A percentile compares a stretch with the other conserved stretches of the same genome.
phyloP scores from a whole-genome alignment of 2,329 filamentous ascomycete species.

The Claviceps africana region DNA sequence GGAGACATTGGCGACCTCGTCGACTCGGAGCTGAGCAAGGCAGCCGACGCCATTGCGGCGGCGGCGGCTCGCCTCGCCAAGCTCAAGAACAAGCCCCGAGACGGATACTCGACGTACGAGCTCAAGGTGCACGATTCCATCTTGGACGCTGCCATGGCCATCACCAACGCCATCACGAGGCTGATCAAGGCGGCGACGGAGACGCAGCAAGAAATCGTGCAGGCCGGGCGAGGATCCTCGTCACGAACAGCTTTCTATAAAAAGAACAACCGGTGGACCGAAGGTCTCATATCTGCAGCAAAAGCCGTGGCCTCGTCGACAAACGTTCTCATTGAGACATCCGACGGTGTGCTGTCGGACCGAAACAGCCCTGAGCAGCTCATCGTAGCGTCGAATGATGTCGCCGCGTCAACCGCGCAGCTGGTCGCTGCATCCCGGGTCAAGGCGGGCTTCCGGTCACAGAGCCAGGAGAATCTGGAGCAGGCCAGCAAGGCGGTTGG shows the following conservation, averaged over 20 bases:
- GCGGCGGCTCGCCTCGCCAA: slow-evolving; percentile 81
- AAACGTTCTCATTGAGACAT: slow-evolving; percentile 94
- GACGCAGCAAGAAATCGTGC: slow-evolving; percentile 92
- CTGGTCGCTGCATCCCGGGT: slow-evolving; percentile 89
- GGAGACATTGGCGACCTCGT: slow-evolving; percentile 90
- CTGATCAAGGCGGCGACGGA: slow-evolving; percentile 89
- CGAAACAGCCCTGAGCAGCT: slow-evolving; percentile 93
- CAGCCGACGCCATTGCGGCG: slow-evolving; percentile 87
- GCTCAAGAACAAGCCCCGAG: slow-evolving; percentile 89
- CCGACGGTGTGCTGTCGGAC: slow-evolving; percentile 82
- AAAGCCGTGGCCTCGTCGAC: slow-evolving; percentile 91
- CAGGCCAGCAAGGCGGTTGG: slow-evolving; percentile 87
- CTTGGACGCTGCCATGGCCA: slow-evolving; percentile 78
- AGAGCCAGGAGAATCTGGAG: slow-evolving; percentile 86
- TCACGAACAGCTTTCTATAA: slow-evolving; percentile 95
- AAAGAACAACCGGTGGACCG: slow-evolving; percentile 99
- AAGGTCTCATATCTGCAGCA: slow-evolving; percentile 90
- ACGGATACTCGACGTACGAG: slow-evolving; percentile 91
- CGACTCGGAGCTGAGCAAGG: slow-evolving; percentile 80
- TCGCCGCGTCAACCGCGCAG: slow-evolving; percentile 90
- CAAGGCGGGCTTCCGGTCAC: slow-evolving; percentile 96
- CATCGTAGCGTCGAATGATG: slow-evolving; percentile 94
- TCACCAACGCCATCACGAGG: slow-evolving; percentile 85
- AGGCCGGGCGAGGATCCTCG: slow-evolving; percentile 75
- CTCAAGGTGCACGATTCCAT: slow-evolving; percentile 93